A percentile compares a stretch with the other conserved stretches of the same genome.
Evolutionary conservation across 2,329 filamentous ascomycete genomes (phyloP).

Genomic region (Lasiodiplodia sp.): DNA sequence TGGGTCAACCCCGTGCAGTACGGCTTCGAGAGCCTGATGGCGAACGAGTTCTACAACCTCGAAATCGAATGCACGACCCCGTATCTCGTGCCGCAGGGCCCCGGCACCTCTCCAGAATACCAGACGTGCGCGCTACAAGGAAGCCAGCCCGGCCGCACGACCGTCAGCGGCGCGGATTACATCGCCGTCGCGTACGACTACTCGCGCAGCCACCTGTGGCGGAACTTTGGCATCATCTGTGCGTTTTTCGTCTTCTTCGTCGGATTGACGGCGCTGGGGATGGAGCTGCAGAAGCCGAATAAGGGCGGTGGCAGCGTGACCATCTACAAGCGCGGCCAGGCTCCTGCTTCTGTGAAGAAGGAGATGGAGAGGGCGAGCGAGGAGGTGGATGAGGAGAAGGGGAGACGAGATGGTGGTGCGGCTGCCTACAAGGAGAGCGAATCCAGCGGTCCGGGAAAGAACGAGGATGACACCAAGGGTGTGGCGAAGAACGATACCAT

Average conservation of each 20-base stretch:
- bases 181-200: slow-evolving; percentile 64
- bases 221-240: slow-evolving; percentile 62
- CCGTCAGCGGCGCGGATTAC: slow-evolving; percentile 64
- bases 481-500: slow-evolving; percentile 67
- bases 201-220: slow-evolving; percentile 66
- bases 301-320: slow-evolving; percentile 66
- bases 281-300: slow-evolving; percentile 64
- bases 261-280: slow-evolving; percentile 52
- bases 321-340: slow-evolving; percentile 69
- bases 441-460: slow-evolving; percentile 36
- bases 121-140: slow-evolving; percentile 69
- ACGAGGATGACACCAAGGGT: slow-evolving; percentile 50
- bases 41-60: slow-evolving; percentile 73
- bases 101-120: slow-evolving; percentile 55
- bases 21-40: slow-evolving; percentile 71
- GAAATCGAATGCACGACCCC: slow-evolving; percentile 63
- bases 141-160: slow-evolving; percentile 58
- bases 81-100: slow-evolving; percentile 61
- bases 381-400: slow-evolving; percentile 60
- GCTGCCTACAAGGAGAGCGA: slow-evolving; percentile 32
- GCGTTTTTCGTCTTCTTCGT: slow-evolving; percentile 60
- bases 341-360: slow-evolving; percentile 64
- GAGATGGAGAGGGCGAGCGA: slow-evolving; percentile 61
- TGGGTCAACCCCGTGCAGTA: slow-evolving; percentile 69
- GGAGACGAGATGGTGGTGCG: slow-evolving; percentile 37